phyloP scores from a whole-genome alignment of 2,329 filamentous ascomycete species.

The Penicillium decumbens region DNA sequence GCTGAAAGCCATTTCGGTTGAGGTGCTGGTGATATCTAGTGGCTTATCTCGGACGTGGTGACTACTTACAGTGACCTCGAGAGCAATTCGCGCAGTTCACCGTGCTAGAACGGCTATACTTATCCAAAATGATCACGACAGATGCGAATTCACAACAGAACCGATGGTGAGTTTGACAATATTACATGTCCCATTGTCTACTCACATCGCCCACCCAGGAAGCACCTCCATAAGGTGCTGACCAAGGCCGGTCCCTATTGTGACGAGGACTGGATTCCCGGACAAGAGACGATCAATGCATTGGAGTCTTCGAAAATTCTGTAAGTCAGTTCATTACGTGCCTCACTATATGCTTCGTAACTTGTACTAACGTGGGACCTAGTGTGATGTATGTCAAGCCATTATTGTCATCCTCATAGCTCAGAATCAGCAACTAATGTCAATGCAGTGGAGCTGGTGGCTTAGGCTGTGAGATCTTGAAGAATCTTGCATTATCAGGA shows the following conservation, averaged over 20 bases:
- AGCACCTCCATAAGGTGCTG: conserved; percentile 76
- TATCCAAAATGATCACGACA: conserved; percentile 1
- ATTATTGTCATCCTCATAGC: background rate
- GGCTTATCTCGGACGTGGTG: background rate
- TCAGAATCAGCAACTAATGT: conserved; percentile 1
- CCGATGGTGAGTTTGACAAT: conserved; percentile 15
- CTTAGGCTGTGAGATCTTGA: conserved; percentile 91
- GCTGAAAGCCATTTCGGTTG: background rate
- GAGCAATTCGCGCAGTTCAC: background rate
- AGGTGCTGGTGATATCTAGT: background rate
- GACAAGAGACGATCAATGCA: conserved; percentile 49
- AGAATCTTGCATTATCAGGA: conserved; percentile 89
- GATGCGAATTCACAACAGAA: conserved; percentile 4
- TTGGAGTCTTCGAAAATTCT: conserved; percentile 71
- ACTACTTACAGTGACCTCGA: background rate
- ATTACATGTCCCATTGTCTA: background rate
- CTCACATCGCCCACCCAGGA: conserved; percentile 51
- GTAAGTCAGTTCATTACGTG: conserved; percentile 44
- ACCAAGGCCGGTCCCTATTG: conserved; percentile 75
- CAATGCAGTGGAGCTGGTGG: conserved; percentile 76
- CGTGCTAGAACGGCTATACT: background rate
- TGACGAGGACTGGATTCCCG: conserved; percentile 57
- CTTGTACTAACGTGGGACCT: conserved; percentile 18
- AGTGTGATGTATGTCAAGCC: conserved; percentile 50
- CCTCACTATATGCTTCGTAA: background rate